A percentile compares a stretch with the other conserved stretches of the same genome.
Evolutionary conservation across 192 early-diverging fungal genomes (phyloP).

Genomic region (Gamsiella multidivaricata): DNA sequence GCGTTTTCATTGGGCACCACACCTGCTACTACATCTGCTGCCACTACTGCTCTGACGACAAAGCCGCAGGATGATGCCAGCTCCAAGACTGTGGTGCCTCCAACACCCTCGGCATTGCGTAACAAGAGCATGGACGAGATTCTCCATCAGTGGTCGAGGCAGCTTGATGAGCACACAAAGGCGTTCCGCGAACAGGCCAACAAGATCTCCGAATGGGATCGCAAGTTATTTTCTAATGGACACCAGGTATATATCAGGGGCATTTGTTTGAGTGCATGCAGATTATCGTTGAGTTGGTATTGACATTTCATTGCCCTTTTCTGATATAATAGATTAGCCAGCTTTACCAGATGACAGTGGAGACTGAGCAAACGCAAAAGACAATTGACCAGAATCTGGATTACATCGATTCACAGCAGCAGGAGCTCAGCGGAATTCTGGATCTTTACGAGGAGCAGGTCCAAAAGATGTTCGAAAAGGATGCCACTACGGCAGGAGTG

Average conservation of each 20-base stretch:
- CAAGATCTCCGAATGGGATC: slow-evolving; percentile 89
- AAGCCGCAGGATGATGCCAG: slow-evolving; percentile 52
- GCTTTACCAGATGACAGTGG: slow-evolving; percentile 78
- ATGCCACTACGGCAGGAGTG: slow-evolving; percentile 55
- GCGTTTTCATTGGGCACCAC: slow-evolving; percentile 48
- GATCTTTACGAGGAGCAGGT: slow-evolving; percentile 85
- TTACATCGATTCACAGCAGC: slow-evolving; percentile 89
- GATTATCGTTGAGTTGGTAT: background rate
- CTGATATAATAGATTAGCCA: slow-evolving; percentile 69
- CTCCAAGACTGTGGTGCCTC: slow-evolving; percentile 53
- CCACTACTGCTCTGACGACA: slow-evolving; percentile 55
- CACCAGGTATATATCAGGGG: slow-evolving; percentile 62
- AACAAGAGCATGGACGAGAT: slow-evolving; percentile 94
- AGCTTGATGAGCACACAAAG: slow-evolving; percentile 80
- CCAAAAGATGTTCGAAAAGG: slow-evolving; percentile 56
- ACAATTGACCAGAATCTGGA: slow-evolving; percentile 88
- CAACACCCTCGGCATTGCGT: slow-evolving; percentile 71
- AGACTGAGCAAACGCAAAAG: slow-evolving; percentile 78
- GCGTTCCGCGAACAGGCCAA: slow-evolving; percentile 89
- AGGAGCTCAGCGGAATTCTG: slow-evolving; percentile 80
- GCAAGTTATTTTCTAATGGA: slow-evolving; percentile 85
- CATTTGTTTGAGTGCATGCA: background rate
- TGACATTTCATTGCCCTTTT: background rate
- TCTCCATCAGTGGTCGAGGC: slow-evolving; percentile 87
- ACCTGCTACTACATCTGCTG: slow-evolving; percentile 40